Evolutionary conservation across 2,329 filamentous ascomycete genomes (phyloP), one percentile per base, ranked within the genome.

Genomic region (Myriosclerotinia duriaeana): DNA sequence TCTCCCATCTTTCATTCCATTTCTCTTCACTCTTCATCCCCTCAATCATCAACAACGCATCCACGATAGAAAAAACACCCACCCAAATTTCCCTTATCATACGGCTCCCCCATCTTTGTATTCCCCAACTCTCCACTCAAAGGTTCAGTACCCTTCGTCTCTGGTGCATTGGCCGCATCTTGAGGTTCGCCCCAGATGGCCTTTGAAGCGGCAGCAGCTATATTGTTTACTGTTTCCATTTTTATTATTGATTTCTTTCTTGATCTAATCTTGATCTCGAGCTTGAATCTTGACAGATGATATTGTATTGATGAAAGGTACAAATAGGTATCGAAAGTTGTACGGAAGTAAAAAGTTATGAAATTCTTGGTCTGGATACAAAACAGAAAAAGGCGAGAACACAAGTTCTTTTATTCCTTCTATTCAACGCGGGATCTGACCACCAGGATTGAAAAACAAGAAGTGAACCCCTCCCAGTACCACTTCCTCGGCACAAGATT

Each of bases 51-150:
- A 8, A 40, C 38, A 8, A 40, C 1, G 38, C 38, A 40, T 14
- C 38, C 9, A 40, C 5, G 9, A 40, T 40, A 40, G 6, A 6
- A 34, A 52, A 14, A 46, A 42, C 20, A 63, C 65, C 14, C 20
- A 66, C 65, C 58, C 12, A 86, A 83, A 76, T 95, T 95, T 59
- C 92, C 92, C 67, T 87, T 86, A 75, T 95, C 92, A 73, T 88
- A 96, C 0, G 92, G 92, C 76, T 94, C 88, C 15, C 85, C 86
- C 53, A 82, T 82, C 34, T 83, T 83, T 5, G 90, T 89, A 75
- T 89, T 80, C 50, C 92, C 92, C 66, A 83, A 80, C 62, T 86
- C 80, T 30, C 92, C 92, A 26, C 90, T 89, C 54, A 93, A 77
- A 22, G 92, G 92, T 79, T 96, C 92, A 71, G 79, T 77, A 56